Base-by-base conservation (phyloP, 495 filamentous ascomycete genomes). In the Glutinoglossum americanum region DNA sequence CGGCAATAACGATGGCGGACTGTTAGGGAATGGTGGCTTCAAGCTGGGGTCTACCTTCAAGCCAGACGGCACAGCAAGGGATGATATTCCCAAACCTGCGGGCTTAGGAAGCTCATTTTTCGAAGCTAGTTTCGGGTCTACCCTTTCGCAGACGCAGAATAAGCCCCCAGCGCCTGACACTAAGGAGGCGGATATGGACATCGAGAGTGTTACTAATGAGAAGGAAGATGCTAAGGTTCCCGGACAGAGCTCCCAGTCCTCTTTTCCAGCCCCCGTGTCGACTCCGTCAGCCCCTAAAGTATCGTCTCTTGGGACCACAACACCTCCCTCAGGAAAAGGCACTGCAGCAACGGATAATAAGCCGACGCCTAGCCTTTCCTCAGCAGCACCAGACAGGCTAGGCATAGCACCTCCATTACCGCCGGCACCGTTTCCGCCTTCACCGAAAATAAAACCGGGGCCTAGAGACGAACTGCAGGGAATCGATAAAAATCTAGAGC, bases 41-140 rank as follows among this genome's bases (percentile, higher is more conserved):
- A 79, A 80, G 26, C 73, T 96, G 23, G 81, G 77, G 1, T 85
- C 83, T 47, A 83, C 80, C 15, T 96, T 96, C 69, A 88, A 92
- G 66, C 74, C 74, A 30, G 89, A 94, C 64, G 75, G 75, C 9
- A 71, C 74, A 55, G 76, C 76, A 26, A 77, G 76, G 53, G 80
- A 83, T 60, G 80, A 83, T 61, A 68, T 67, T 21, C 73, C 79
- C 10, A 76, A 78, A 39, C 68, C 75, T 21, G 61, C 67, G 13
- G 70, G 69, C 15, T 59, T 64, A 53, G 61, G 61, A 9, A 65
- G 66, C 35, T 76, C 72, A 28, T 67, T 79, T 57, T 84, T 87
- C 61, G 78, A 74, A 15, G 64, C 71, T 13, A 72, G 67, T 11
- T 83, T 89, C 64, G 70, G 72, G 7, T 68, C 71, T 59, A 64